Evolutionary conservation across 805 yeast species (phyloP), one percentile per base, ranked within the genome.

Genomic region (Pichia pseudocactophila): DNA sequence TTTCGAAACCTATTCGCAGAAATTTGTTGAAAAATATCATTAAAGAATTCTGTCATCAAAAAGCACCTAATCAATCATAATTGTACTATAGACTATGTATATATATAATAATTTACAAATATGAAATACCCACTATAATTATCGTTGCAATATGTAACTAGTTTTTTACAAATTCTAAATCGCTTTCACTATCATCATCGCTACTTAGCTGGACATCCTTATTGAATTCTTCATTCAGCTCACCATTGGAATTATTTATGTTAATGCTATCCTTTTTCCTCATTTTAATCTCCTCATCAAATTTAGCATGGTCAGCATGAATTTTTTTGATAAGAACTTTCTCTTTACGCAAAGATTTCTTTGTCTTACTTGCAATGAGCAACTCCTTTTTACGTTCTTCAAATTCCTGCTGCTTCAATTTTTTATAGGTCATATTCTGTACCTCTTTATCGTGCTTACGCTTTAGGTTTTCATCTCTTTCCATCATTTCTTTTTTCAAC

Each of bases 1-100:
- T 90, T 49, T 74, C 95, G 2, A 90, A 90, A 53, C 98, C 98
- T 0, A 78, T 88, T 18, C 72, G 85, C 59, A 71, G 95, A 57
- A 68, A 76, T 11, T 76, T 82, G 46, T 64, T 88, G 48, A 70
- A 78, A 47, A 73, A 75, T 48, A 73, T 83, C 26, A 64, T 79
- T 26, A 56, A 53, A 18, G 73, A 72, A 51, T 71, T 71, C 49
- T 68, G 76, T 43, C 51, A 54, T 3, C n/a, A 36, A 6, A 18
- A 33, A 4, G 11, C 6, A 5, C 12, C 31, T 7, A 10, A 11
- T 28, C 11, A 28, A 28, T 12, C 15, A 13, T 12, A 28, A 28
- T n/a, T 11, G 31, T n/a, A 12, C 25, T 22, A 22, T 5, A n/a
- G n/a, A n/a, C n/a, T n/a, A n/a, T n/a, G n/a, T n/a, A 22, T 22